Evolutionary conservation across 495 filamentous ascomycete species (phyloP), one percentile per base, ranked within the genome.

Genomic region (Poronia punctata): DNA sequence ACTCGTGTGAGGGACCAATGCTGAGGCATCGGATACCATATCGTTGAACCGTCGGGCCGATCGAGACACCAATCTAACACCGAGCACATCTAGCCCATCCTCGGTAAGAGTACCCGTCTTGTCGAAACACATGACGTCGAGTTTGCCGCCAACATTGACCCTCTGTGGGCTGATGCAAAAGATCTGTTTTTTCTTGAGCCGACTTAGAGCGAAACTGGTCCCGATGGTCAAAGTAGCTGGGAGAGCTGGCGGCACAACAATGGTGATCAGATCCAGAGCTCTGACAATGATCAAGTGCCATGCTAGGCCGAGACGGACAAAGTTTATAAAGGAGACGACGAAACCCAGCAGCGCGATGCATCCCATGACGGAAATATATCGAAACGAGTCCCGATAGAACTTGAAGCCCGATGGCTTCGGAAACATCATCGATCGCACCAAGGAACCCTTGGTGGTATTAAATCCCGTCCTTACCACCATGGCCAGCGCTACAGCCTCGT

Each of bases 81-180:
- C 93, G 18, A 97, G 80, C 27, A 99, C 85, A 65, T 99, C 93
- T 32, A 99, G 68, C 0, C 93, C 93, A 59, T 99, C 93, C 61
- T 97, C 93, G 2, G 93, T 99, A 16, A 99, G 68, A 10, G 93
- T 99, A 14, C 93, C 93, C 2, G 93, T 99, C 58, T 99, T 99
- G 62, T 99, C 93, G 49, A 99, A 99, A 64, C 92, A 97, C 53
- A 99, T 79, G 21, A 96, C 72, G 62, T 99, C 92, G 5, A 99
- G 67, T 57, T 96, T 97, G 5, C 93, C 93, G 11, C 85, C 90
- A 18, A 99, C 86, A 53, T 97, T 97, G 27, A 99, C 89, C 46
- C 80, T 77, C 55, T 99, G 93, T 1, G 93, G 93, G 50, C 88
- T 96, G 45, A 96, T 99, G 58, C 93, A 99, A 50, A 93, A 99